Conservation (phyloP, 2,329 filamentous ascomycete genomes). For the Stachybotrys chartarum region DNA sequence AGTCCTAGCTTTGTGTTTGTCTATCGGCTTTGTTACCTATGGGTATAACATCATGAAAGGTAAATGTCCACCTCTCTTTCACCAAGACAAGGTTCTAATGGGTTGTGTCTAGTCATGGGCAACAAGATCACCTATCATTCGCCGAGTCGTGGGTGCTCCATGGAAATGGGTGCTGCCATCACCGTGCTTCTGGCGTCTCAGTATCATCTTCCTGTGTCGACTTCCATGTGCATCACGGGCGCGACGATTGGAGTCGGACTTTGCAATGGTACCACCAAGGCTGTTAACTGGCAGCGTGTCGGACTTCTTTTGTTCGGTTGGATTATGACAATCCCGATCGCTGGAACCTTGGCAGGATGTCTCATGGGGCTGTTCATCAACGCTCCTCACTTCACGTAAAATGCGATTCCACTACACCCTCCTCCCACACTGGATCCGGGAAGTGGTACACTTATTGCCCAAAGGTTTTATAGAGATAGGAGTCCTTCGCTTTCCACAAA, state of each 20-base stretch:
- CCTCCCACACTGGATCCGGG: too few relatives aligned
- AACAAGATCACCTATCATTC: conserved; percentile 72
- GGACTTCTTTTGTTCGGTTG: conserved; percentile 60
- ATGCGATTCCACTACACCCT: too few relatives aligned
- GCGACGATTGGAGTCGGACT: conserved; percentile 73
- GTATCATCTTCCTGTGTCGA: conserved; percentile 68
- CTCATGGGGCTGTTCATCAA: conserved; percentile 33
- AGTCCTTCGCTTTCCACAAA: too few relatives aligned
- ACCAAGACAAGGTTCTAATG: conserved; percentile 6
- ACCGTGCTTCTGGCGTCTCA: conserved; percentile 72
- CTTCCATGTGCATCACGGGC: conserved; percentile 73
- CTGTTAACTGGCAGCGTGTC: conserved; percentile 71
- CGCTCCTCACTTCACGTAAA: conserved; percentile 25
- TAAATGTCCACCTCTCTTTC: conserved; percentile 26
- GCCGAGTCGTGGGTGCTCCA: conserved; percentile 52
- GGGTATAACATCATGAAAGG: conserved; percentile 82
- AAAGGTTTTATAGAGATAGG: too few relatives aligned
- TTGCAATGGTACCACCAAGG: conserved; percentile 64
- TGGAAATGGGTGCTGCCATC: conserved; percentile 75
- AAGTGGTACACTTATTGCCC: too few relatives aligned
- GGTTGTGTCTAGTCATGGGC: conserved; percentile 56
- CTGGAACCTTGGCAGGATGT: conserved; percentile 31
- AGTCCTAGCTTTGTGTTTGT: conserved; percentile 57
- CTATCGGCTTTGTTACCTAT: conserved; percentile 62
- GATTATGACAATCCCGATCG: conserved; percentile 36